Evolutionary conservation across 176 grass and related monocot species (phyloP), one percentile per base, ranked within the genome.

Genomic region (Cocos nucifera): DNA sequence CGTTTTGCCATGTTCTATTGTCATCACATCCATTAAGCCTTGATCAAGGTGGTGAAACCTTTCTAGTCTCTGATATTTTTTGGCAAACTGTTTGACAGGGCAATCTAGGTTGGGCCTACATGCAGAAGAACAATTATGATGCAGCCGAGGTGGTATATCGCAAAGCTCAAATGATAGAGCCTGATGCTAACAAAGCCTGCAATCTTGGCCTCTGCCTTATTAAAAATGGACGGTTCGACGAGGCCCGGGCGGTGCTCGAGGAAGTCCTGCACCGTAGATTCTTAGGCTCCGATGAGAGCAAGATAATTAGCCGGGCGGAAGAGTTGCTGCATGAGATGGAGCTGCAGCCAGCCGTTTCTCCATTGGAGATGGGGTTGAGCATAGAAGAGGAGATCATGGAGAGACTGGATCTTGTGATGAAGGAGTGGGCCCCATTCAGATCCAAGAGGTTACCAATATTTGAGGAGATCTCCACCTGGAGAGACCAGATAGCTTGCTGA

Each of bases 61-160:
- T 14, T 44, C 35, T 12, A 44, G 9, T 44, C 9, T 44, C 35
- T 44, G 35, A 44, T 44, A 2, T 39, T 44, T 35, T 9, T 9
- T 44, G 2, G 9, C 10, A 2, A 14, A 44, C 35, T 14, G 9
- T 44, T 44, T 44, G 35, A 8, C 71, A 91, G 87, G 84, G 89
- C 1, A 95, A 95, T 66, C 73, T 95, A 0, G 89, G 81, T 4
- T 95, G 89, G 89, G 89, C 89, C 52, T 95, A 95, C 79, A 85
- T 95, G 85, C 85, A 95, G 77, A 69, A 83, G 77, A 9, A 72
- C 12, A 86, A 88, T 66, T 89, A 83, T 73, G 76, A 86, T 73
- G 89, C 89, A 24, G 78, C 89, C 0, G 89, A 95, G 79, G 85
- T 75, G 32, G 85, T 95, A 59, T 95, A 95, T 69, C 65, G 66